Percentiles rank a stretch among this genome's conserved stretches.
These are phyloP conservation scores for Botrytis byssoidea DNA, from an alignment of 2,329 filamentous ascomycete genomes.

Conservation along the genomic window DNA sequence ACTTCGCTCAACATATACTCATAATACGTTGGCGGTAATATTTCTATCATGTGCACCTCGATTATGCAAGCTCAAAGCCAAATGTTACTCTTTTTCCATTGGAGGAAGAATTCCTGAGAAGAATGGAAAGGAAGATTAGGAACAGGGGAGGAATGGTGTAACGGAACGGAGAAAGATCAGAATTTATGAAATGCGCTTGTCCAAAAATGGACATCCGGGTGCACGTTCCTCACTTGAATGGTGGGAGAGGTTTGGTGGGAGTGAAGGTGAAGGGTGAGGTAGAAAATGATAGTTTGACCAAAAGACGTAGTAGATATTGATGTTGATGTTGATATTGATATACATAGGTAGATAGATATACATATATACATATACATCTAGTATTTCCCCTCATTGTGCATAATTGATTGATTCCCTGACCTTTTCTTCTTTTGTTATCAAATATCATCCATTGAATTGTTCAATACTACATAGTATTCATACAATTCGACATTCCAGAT, in stretches of 20 bases:
- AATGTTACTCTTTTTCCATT: neutral
- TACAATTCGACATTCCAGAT: neutral
- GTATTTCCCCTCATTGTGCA: neutral
- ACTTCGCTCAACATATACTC: neutral
- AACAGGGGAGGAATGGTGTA: neutral
- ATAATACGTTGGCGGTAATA: neutral
- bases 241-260: neutral
- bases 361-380: neutral
- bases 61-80: neutral
- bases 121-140: neutral
- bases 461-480: neutral
- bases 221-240: slow-evolving; percentile 7
- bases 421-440: neutral
- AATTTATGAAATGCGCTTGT: neutral
- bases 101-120: slow-evolving; percentile 8
- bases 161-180: neutral
- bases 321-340: neutral
- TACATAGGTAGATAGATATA: neutral
- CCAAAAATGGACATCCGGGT: neutral
- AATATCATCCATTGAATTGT: neutral
- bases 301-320: neutral
- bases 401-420: neutral
- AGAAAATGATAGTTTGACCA: neutral
- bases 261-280: neutral
- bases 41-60: neutral